phyloP scores from a whole-genome alignment of 1,139 yeast species.

The Spathaspora sp. region DNA sequence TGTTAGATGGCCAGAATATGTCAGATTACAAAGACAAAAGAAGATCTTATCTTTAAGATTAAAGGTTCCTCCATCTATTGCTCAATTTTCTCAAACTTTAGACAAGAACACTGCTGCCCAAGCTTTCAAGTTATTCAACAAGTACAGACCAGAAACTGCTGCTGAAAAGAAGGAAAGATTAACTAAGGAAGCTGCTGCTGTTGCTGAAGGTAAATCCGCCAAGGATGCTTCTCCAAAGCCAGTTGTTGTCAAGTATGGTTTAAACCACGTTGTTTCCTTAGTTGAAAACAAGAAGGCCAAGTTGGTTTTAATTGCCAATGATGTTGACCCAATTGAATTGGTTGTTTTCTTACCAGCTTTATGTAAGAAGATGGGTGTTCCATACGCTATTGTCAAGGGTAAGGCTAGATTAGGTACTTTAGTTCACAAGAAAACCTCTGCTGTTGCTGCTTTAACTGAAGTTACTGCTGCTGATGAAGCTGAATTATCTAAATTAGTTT shows the following conservation, averaged over 20 bases:
- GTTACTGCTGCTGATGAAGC: slow-evolving; percentile 92
- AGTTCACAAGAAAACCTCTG: slow-evolving; percentile 93
- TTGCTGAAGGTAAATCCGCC: slow-evolving; percentile 94
- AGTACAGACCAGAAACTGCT: slow-evolving; percentile 95
- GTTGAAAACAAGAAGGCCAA: slow-evolving; percentile 97
- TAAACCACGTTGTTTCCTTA: slow-evolving; percentile 94
- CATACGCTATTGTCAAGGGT: slow-evolving; percentile 96
- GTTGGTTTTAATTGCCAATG: slow-evolving; percentile 93
- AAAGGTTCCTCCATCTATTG: slow-evolving; percentile 96
- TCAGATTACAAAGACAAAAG: slow-evolving; percentile 86
- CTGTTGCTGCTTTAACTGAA: slow-evolving; percentile 96
- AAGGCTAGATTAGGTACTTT: slow-evolving; percentile 97
- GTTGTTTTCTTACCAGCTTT: slow-evolving; percentile 95
- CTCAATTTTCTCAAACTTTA: slow-evolving; percentile 91
- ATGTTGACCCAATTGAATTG: slow-evolving; percentile 96
- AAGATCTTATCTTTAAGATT: slow-evolving; percentile 90
- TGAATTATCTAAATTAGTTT: slow-evolving; percentile 86
- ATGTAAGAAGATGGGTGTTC: slow-evolving; percentile 98
- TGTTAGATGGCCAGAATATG: slow-evolving; percentile 98
- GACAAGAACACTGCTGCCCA: slow-evolving; percentile 98
- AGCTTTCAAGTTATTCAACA: slow-evolving; percentile 93
- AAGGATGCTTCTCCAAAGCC: slow-evolving; percentile 96
- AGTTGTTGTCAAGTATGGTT: slow-evolving; percentile 91
- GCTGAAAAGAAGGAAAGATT: slow-evolving; percentile 98
- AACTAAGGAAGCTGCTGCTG: slow-evolving; percentile 96